Percentiles rank a stretch among this genome's conserved stretches.
Conservation (phyloP, 1,284 basidiomycete genomes). For the Trichosporon faecale region DNA sequence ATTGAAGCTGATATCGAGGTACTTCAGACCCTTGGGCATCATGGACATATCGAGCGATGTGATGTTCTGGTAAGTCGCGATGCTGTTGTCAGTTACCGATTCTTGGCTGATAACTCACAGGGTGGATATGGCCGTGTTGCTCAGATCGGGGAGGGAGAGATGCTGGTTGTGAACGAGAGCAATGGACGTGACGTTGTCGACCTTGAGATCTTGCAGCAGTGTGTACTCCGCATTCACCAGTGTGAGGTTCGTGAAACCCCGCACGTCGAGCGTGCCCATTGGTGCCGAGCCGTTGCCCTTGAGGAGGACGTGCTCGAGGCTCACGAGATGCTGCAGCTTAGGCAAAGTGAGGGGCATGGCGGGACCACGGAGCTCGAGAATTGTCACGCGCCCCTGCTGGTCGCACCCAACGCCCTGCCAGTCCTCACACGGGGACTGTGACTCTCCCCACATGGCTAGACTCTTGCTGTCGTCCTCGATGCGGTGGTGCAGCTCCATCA, state of each 20-base stretch:
- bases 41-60: constrained; percentile 19
- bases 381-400: constrained; percentile 34
- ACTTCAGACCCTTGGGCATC: not conserved
- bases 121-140: constrained; percentile 40
- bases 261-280: constrained; percentile 29
- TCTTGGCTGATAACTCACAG: not conserved
- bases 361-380: constrained; percentile 41
- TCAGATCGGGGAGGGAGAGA: not conserved
- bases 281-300: constrained; percentile 45
- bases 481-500: constrained; percentile 37
- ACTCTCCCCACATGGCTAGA: constrained; percentile 31
- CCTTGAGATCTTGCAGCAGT: not conserved
- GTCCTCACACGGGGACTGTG: constrained; percentile 37
- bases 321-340: constrained; percentile 36
- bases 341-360: constrained; percentile 38
- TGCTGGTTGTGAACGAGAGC: constrained; percentile 25
- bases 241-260: constrained; percentile 27
- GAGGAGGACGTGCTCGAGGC: constrained; percentile 32
- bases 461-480: constrained; percentile 4
- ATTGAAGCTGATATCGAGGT: constrained; percentile 46
- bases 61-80: constrained; percentile 28
- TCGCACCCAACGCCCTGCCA: constrained; percentile 50
- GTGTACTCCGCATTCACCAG: constrained; percentile 14
- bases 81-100: constrained; percentile 29
- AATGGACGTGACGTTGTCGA: constrained; percentile 31